Conservation (phyloP, 257 asterid genomes). For the Avicennia marina region DNA sequence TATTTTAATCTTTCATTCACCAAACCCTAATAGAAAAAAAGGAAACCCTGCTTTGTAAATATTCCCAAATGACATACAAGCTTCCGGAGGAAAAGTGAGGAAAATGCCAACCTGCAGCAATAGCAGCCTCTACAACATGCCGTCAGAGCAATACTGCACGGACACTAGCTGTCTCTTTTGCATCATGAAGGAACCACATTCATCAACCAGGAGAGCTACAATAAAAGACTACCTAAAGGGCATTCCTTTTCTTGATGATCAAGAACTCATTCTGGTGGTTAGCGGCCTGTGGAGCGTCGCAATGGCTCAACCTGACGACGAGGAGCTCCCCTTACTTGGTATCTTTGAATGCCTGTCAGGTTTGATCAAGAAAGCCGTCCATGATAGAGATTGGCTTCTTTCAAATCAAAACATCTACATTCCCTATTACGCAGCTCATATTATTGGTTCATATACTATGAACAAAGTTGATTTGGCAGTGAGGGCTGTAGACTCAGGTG, state of each 20-base stretch:
- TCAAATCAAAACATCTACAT: slow-evolving; percentile 57
- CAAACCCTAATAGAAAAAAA: slow-evolving; percentile 20
- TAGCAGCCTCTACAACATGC: slow-evolving; percentile 11
- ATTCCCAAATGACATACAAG: neutral
- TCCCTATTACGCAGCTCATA: slow-evolving; percentile 85
- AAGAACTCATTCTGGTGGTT: slow-evolving; percentile 53
- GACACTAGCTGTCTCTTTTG: slow-evolving; percentile 63
- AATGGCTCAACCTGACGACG: slow-evolving; percentile 55
- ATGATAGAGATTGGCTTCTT: slow-evolving; percentile 48
- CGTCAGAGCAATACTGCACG: slow-evolving; percentile 23
- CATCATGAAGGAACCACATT: slow-evolving; percentile 49
- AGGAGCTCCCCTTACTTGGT: slow-evolving; percentile 61
- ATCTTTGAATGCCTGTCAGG: slow-evolving; percentile 62
- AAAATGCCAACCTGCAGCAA: slow-evolving; percentile 8
- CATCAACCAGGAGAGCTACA: slow-evolving; percentile 30
- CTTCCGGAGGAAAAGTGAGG: slow-evolving; percentile 13
- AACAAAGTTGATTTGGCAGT: slow-evolving; percentile 38
- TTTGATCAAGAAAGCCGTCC: slow-evolving; percentile 43
- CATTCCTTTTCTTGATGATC: slow-evolving; percentile 39
- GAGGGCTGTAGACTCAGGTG: slow-evolving; percentile 58
- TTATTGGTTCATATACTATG: slow-evolving; percentile 77
- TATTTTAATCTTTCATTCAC: slow-evolving; percentile 6
- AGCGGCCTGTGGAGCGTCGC: slow-evolving; percentile 73
- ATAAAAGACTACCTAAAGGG: slow-evolving; percentile 36
- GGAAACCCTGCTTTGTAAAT: neutral